Evolutionary conservation across 257 asterid genomes (phyloP).

Genomic region (Pogostemon cablin): DNA sequence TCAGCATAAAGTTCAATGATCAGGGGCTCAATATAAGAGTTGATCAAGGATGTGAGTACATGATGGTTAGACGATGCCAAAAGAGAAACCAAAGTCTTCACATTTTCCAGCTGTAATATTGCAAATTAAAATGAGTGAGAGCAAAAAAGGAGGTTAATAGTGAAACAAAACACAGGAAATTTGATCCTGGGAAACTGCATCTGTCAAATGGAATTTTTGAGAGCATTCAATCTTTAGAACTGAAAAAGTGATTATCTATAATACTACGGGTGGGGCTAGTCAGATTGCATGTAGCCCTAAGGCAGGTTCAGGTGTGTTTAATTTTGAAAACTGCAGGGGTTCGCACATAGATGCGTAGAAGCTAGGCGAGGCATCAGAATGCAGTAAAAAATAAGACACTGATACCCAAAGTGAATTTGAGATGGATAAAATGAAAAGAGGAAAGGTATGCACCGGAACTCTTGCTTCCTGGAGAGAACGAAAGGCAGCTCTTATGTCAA

Average conservation of each 20-base stretch:
- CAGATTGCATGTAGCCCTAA: not conserved
- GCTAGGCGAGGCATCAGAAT: not conserved
- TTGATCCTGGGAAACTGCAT: conserved; percentile 16
- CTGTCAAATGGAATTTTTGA: not conserved
- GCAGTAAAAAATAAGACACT: not conserved
- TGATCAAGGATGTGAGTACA: conserved; percentile 54
- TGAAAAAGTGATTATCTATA: not conserved
- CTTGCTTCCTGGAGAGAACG: conserved; percentile 33
- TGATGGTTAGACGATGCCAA: conserved; percentile 69
- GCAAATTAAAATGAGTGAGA: conserved; percentile 25
- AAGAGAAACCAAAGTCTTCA: conserved; percentile 48
- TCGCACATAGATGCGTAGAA: not conserved
- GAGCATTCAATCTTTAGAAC: not conserved
- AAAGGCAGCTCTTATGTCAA: conserved; percentile 52
- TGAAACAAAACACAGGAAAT: conserved; percentile 12
- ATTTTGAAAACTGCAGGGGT: not conserved
- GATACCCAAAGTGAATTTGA: not conserved
- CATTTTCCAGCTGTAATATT: conserved; percentile 43
- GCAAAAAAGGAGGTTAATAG: not conserved
- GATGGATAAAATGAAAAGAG: conserved; percentile 17
- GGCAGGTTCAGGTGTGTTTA: not conserved
- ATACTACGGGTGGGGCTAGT: not conserved
- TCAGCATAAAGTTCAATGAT: conserved; percentile 55
- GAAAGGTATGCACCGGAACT: conserved; percentile 45
- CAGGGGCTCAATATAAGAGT: conserved; percentile 61